These are phyloP conservation scores for Diaporthe nobilis DNA, from an alignment of 2,329 filamentous ascomycete genomes.

Conservation along the genomic window DNA sequence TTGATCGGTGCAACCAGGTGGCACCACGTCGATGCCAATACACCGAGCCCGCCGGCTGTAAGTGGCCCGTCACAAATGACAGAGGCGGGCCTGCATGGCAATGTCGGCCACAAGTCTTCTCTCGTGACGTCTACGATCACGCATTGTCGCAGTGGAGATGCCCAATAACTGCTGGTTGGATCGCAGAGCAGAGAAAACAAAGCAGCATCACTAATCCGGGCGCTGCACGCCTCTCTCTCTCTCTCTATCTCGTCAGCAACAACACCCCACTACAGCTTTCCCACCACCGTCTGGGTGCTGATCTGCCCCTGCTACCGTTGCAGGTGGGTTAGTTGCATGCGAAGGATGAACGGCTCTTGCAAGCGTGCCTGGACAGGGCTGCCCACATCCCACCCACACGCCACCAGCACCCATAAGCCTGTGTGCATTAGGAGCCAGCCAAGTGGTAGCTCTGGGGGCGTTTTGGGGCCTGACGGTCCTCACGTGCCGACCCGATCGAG, in stretches of 20 bases:
- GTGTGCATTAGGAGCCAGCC: neutral
- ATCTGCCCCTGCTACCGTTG: too few species aligned
- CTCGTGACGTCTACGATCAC: slow-evolving; percentile 10
- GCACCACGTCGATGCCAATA: slow-evolving; percentile 18
- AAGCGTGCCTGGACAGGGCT: slow-evolving; percentile 22
- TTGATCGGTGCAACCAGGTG: slow-evolving; percentile 4
- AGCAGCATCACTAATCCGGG: neutral
- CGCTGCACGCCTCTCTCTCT: neutral
- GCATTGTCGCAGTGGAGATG: neutral
- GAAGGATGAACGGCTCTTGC: slow-evolving; percentile 27
- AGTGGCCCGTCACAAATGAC: slow-evolving; percentile 43
- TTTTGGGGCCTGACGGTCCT: slow-evolving; percentile 4
- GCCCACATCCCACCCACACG: slow-evolving; percentile 1
- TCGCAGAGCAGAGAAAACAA: neutral
- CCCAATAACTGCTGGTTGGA: neutral
- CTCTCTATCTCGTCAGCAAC: neutral
- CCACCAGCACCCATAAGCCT: neutral
- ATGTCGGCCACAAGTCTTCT: slow-evolving; percentile 30
- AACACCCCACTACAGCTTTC: neutral
- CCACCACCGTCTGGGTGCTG: neutral
- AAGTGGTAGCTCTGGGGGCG: neutral
- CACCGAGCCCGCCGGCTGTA: slow-evolving; percentile 12
- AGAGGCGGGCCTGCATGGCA: slow-evolving; percentile 31
- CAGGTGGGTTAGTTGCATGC: slow-evolving; percentile 9
- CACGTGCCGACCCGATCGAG: slow-evolving; percentile 32